Conservation (phyloP, 805 yeast species). For the Ogataea pignaliae region DNA sequence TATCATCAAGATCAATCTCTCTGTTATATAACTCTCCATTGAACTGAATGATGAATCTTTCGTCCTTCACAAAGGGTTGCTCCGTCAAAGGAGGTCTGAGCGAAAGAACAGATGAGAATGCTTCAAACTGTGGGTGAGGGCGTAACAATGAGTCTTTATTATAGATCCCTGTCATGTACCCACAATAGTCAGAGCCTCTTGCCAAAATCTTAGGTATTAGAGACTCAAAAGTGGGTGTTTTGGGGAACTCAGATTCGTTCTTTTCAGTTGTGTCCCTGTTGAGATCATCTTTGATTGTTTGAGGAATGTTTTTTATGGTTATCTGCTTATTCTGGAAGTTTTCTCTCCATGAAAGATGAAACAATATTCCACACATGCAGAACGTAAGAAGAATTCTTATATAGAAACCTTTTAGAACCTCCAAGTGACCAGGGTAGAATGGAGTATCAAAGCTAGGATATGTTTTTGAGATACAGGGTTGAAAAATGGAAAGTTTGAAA, state of each 20-base stretch:
- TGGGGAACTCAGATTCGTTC: no score
- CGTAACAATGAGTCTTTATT: no score
- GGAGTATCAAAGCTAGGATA: no score
- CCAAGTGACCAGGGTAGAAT: no score
- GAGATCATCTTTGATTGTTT: no score
- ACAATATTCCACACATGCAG: slow-evolving; percentile 61
- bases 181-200: slow-evolving; percentile 63
- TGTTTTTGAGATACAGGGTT: no score
- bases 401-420: no score
- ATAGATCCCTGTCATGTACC: slow-evolving; percentile 19
- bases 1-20: slow-evolving; percentile 35
- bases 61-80: slow-evolving; percentile 55
- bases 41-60: slow-evolving; percentile 56
- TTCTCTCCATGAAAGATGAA: slow-evolving; percentile 23
- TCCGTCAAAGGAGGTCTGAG: slow-evolving; percentile 70
- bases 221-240: slow-evolving; percentile 23
- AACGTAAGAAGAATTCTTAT: no score
- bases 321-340: no score
- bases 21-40: slow-evolving; percentile 86
- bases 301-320: no score
- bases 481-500: no score
- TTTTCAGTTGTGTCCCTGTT: slow-evolving; percentile 1
- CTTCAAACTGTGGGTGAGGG: slow-evolving; percentile 24
- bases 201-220: slow-evolving; percentile 43
- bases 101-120: slow-evolving; percentile 72